A percentile compares a stretch with the other conserved stretches of the same genome.
These are phyloP conservation scores for Fraxinus nigra DNA, from an alignment of 305 asterid genomes.

Conservation along the genomic window DNA sequence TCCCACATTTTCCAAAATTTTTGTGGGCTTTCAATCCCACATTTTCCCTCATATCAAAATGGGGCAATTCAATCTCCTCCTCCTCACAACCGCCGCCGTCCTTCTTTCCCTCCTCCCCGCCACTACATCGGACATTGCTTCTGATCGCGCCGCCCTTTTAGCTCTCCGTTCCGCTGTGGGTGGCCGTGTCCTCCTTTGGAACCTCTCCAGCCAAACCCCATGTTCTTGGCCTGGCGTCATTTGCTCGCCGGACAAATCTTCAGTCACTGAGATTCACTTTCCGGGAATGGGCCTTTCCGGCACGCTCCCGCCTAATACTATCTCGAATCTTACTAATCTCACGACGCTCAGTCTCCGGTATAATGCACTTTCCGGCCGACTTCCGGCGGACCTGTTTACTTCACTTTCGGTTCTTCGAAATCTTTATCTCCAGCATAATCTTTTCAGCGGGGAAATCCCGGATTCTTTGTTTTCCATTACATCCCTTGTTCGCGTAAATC, in stretches of 20 bases:
- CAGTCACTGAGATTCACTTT: slow-evolving; percentile 46
- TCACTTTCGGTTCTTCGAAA: slow-evolving; percentile 42
- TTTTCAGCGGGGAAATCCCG: slow-evolving; percentile 42
- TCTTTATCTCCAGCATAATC: slow-evolving; percentile 46
- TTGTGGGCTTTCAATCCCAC: neutral
- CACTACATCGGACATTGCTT: slow-evolving; percentile 38
- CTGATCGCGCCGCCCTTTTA: slow-evolving; percentile 51
- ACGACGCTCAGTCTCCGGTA: slow-evolving; percentile 50
- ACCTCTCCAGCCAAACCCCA: slow-evolving; percentile 39
- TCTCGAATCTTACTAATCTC: slow-evolving; percentile 45
- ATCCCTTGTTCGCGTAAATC: slow-evolving; percentile 41
- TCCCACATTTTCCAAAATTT: neutral
- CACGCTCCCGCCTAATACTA: slow-evolving; percentile 33
- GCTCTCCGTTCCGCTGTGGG: slow-evolving; percentile 53
- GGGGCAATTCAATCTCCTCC: slow-evolving; percentile 13
- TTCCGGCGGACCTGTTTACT: slow-evolving; percentile 38
- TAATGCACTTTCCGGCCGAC: slow-evolving; percentile 49
- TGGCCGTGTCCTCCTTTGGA: slow-evolving; percentile 57
- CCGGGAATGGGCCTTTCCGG: slow-evolving; percentile 56
- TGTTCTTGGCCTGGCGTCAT: slow-evolving; percentile 49
- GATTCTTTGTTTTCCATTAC: slow-evolving; percentile 35
- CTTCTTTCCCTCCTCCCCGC: slow-evolving; percentile 10
- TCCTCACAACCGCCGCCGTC: neutral
- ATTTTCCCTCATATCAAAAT: slow-evolving; percentile 18
- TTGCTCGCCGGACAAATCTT: slow-evolving; percentile 37